These are phyloP conservation scores for Ceratobasidium sp. DNA, from an alignment of 1,284 basidiomycete species.

Conservation along the genomic window DNA sequence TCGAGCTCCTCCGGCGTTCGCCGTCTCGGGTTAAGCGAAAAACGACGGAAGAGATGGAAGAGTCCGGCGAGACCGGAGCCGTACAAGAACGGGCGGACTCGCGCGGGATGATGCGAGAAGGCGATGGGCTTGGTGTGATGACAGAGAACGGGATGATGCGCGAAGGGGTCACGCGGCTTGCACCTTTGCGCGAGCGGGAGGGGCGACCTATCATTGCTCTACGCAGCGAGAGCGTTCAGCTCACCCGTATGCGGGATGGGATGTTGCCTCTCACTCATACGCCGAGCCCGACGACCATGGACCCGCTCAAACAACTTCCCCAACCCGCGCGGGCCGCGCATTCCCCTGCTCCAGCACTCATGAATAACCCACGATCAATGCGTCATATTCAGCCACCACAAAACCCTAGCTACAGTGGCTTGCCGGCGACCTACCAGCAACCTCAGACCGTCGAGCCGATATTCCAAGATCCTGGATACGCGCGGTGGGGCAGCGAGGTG, in stretches of 20 bases:
- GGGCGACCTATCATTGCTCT: constrained; percentile 15
- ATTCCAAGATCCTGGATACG: constrained; percentile 33
- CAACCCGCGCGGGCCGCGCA: constrained; percentile 5
- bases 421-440: background rate
- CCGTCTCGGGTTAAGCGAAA: constrained; percentile 37
- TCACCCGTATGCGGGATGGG: constrained; percentile 10
- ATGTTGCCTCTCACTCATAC: constrained; percentile 5
- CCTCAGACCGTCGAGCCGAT: constrained; percentile 39
- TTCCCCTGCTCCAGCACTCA: constrained; percentile 19
- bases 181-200: constrained; percentile 20
- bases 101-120: background rate
- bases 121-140: background rate
- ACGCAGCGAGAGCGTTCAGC: constrained; percentile 22
- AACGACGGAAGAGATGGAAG: constrained; percentile 36
- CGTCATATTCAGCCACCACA: constrained; percentile 21
- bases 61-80: background rate
- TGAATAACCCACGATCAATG: constrained; percentile 13
- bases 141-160: constrained; percentile 6
- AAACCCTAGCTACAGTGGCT: background rate
- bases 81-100: background rate
- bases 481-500: constrained; percentile 30
- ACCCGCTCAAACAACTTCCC: background rate
- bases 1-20: constrained; percentile 23
- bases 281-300: background rate
- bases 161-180: constrained; percentile 9